Evolutionary conservation across 2,329 filamentous ascomycete genomes (phyloP).

Genomic region (Colletotrichum ledebouriae): DNA sequence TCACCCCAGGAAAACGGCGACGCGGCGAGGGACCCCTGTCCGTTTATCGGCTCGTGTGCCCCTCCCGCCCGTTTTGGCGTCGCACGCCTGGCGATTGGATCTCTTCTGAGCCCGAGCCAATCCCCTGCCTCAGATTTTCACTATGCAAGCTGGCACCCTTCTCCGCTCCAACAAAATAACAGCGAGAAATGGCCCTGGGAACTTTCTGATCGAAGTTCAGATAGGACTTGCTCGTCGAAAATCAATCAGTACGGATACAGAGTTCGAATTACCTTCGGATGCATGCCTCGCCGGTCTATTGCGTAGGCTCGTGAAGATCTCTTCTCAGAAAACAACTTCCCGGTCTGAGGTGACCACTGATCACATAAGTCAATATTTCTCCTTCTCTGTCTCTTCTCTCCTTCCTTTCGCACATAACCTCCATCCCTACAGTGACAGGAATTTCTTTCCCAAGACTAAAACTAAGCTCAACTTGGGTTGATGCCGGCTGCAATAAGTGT

Average conservation of each 20-base stretch:
- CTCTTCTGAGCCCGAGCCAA: neutral
- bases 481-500: slow-evolving; percentile 20
- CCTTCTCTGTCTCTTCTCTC: neutral
- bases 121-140: slow-evolving; percentile 4
- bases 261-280: slow-evolving; percentile 7
- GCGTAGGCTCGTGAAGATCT: slow-evolving; percentile 21
- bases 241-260: neutral
- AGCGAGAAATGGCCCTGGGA: slow-evolving; percentile 27
- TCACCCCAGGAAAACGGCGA: slow-evolving; percentile 26
- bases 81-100: slow-evolving; percentile 31
- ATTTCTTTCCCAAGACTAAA: neutral
- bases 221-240: no score
- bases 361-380: neutral
- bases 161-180: slow-evolving; percentile 6
- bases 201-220: neutral
- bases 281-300: slow-evolving; percentile 15
- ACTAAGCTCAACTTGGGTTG: slow-evolving; percentile 22
- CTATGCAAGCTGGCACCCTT: slow-evolving; percentile 4
- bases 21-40: slow-evolving; percentile 22
- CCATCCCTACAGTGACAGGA: neutral
- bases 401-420: neutral
- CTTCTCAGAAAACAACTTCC: slow-evolving; percentile 7
- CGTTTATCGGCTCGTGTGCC: slow-evolving; percentile 31
- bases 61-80: slow-evolving; percentile 24
- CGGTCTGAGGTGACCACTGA: slow-evolving; percentile 12